Base-by-base conservation (phyloP, 768 basidiomycete species). In the Rhodosporidiobolus sp. region DNA sequence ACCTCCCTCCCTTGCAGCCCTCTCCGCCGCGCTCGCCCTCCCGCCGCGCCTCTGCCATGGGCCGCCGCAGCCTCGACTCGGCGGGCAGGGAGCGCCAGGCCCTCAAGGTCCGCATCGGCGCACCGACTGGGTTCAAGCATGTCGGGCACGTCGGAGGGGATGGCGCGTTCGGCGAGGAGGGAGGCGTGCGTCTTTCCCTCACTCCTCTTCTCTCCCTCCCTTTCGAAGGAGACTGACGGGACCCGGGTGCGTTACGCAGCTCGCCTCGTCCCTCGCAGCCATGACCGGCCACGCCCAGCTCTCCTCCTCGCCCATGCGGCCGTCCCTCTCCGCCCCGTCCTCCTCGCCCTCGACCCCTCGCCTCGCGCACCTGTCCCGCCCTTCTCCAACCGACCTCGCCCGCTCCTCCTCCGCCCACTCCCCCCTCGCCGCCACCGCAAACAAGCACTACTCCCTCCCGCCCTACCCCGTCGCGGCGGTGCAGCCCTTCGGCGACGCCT, bases 101-200 rank as follows among this genome's bases (percentile, higher is more conserved):
- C 12, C 2, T n/a, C 16, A 64, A 45, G 52, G 14, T 1, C 30
- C 24, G 45, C 22, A 65, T 65, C 17, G 54, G 63, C 22, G n/a
- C 35, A 24, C 63, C 63, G 45, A 55, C 43, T 1, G 53, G 45
- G 43, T 65, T 65, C 24, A 55, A 20, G 45, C 63, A 65, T 45
- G n/a, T 65, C 4, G 53, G 19, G 53, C 63, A 65, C n/a, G 45
- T 43, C n/a, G 63, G 54, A 4, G 54, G 45, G 24, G 63, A 55
- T 16, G 63, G 45, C 7, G 53, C 53, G n/a, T 61, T 61, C 16
- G 60, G 54, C 1, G 20, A 14, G 4, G 43, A 16, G 38, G 43
- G 30, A 30, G 43, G 17, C 28, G 45, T 56, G 63, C 38, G 53
- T 45, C 19, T 22, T 14, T 43, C 38, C 38, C 38, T 43, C 38